Evolutionary conservation across 1,139 yeast species (phyloP).

Genomic region (Taphrina confusa): DNA sequence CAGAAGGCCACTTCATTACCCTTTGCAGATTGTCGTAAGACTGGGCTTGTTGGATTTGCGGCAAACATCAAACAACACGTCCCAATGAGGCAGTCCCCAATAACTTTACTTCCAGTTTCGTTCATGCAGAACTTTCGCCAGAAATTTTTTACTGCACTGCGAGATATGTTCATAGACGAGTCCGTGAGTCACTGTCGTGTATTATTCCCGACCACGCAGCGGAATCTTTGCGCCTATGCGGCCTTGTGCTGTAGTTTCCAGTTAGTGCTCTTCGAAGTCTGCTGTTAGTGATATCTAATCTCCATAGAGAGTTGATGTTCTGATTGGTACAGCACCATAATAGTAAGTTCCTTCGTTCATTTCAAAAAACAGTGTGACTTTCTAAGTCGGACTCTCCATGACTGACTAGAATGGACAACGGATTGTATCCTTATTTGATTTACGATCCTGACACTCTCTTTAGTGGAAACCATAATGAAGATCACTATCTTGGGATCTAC

Average conservation of each 20-base stretch:
- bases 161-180: background rate
- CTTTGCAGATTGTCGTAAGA: background rate
- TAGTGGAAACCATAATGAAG: too few relatives aligned
- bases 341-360: too few relatives aligned
- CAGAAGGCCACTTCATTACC: background rate
- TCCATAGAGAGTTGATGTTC: background rate
- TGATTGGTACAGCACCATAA: background rate
- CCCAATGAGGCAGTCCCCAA: background rate
- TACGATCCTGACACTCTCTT: too few relatives aligned
- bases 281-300: background rate
- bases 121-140: background rate
- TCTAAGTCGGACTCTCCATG: too few relatives aligned
- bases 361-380: too few relatives aligned
- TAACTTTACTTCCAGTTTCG: background rate
- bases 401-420: too few relatives aligned
- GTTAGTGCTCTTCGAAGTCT: background rate
- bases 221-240: background rate
- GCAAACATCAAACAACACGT: background rate
- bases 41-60: background rate
- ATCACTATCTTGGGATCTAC: too few relatives aligned
- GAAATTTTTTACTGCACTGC: background rate
- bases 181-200: constrained; percentile 1
- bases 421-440: too few relatives aligned
- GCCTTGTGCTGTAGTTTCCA: background rate
- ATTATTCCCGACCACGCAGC: background rate